Conservation (phyloP, 768 basidiomycete species). For the Rhodosporidiobolus odoratus region DNA sequence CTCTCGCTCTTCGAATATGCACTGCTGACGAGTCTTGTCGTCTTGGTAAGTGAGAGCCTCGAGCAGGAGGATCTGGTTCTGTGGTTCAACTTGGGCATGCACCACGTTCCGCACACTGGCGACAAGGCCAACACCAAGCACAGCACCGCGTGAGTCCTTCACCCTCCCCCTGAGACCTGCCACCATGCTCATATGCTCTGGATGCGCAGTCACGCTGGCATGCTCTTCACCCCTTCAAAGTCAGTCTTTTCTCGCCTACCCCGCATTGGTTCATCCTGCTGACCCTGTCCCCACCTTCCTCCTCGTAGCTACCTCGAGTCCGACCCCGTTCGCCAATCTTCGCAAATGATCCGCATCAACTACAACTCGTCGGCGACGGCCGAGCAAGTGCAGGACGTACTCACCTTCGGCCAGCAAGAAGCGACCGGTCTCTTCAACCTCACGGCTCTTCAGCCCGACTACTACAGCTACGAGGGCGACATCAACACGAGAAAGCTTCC, state of each 20-base stretch:
- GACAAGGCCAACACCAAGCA: conserved; percentile 44
- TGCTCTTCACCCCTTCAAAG: conserved; percentile 45
- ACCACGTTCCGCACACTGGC: conserved; percentile 42
- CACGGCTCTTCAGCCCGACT: background rate
- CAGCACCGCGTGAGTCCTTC: conserved; percentile 22
- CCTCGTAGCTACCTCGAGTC: conserved; percentile 45
- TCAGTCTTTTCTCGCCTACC: background rate
- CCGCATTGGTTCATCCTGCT: background rate
- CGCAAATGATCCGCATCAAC: conserved; percentile 43
- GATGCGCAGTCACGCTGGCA: background rate
- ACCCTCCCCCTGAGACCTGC: background rate
- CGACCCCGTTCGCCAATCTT: conserved; percentile 43
- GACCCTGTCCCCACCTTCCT: conserved; percentile 12
- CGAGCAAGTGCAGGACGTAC: conserved; percentile 4
- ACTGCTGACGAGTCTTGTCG: background rate
- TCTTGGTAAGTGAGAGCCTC: conserved; percentile 39
- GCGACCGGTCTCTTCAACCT: conserved; percentile 22
- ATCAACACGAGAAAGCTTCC: conserved; percentile 35
- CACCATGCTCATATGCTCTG: background rate
- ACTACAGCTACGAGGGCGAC: conserved; percentile 21
- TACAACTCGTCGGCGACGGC: conserved; percentile 29
- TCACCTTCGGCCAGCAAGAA: conserved; percentile 18
- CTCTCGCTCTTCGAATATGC: background rate
- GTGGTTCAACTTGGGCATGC: conserved; percentile 42
- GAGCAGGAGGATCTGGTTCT: conserved; percentile 45